Evolutionary conservation across 2,329 filamentous ascomycete genomes (phyloP).

Genomic region (Exophiala aquamarina): DNA sequence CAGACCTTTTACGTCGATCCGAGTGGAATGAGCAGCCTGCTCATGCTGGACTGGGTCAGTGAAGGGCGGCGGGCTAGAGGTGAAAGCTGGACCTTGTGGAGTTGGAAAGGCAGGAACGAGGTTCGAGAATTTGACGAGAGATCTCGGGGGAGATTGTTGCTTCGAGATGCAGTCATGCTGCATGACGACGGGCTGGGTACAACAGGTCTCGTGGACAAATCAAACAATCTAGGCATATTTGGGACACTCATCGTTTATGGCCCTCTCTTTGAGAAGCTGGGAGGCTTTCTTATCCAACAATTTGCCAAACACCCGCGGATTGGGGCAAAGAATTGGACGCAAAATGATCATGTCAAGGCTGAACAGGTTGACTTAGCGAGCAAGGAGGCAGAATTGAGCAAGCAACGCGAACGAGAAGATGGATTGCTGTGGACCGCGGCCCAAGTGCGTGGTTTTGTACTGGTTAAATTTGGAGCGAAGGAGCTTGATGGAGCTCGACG

Average conservation of each 20-base stretch:
- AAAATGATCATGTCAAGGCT: slow-evolving; percentile 27
- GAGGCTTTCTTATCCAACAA: slow-evolving; percentile 73
- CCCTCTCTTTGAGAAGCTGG: slow-evolving; percentile 63
- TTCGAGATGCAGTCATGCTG: slow-evolving; percentile 83
- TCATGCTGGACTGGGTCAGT: slow-evolving; percentile 90
- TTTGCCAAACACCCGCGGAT: slow-evolving; percentile 78
- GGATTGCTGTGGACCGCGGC: slow-evolving; percentile 81
- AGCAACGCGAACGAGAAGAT: slow-evolving; percentile 56
- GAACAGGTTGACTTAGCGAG: slow-evolving; percentile 20
- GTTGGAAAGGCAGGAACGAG: slow-evolving; percentile 84
- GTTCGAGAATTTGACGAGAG: slow-evolving; percentile 58
- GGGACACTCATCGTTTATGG: slow-evolving; percentile 85
- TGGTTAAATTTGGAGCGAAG: slow-evolving; percentile 86
- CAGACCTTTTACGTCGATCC: slow-evolving; percentile 70
- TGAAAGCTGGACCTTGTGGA: slow-evolving; percentile 81
- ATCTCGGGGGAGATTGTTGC: slow-evolving; percentile 59
- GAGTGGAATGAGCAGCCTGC: slow-evolving; percentile 59
- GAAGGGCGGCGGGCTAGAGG: slow-evolving; percentile 81
- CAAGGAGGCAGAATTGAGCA: slow-evolving; percentile 25
- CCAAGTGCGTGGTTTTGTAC: slow-evolving; percentile 74
- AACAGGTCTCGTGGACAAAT: slow-evolving; percentile 24
- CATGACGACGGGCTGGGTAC: slow-evolving; percentile 53
- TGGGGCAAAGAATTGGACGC: slow-evolving; percentile 73
- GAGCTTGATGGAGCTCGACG: slow-evolving; percentile 76
- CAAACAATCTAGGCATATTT: slow-evolving; percentile 62